Evolutionary conservation across 805 yeast genomes (phyloP), one percentile per base, ranked within the genome.

Genomic region (Candida schatavii): DNA sequence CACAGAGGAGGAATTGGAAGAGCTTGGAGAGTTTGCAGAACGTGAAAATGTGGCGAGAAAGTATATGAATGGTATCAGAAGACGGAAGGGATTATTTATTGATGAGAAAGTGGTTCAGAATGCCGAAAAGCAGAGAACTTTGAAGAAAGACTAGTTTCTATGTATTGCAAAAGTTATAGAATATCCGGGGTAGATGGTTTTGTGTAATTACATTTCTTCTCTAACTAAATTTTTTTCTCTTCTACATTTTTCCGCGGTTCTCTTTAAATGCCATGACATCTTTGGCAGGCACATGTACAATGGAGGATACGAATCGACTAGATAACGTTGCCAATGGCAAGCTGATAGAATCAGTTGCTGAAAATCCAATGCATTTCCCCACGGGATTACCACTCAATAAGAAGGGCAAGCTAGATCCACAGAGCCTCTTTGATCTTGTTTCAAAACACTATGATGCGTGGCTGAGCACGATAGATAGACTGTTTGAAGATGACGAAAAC

Each of bases 1-100:
- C 2, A 93, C 99, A 0, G 97, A 88, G 53, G 97, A 89, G 60
- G 99, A 93, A 61, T 64, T 93, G 35, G 98, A 93, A 59, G 95
- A 88, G 44, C 69, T 88, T 35, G 99, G 99, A 21, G 96, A 88
- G 48, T 77, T 78, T 50, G 95, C 97, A 1, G 99, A 93, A 52
- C 77, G 86, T 54, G 98, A 88, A 55, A 93, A 93, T 56, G 71
- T 90, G 48, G 98, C 97, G 0, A 77, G 95, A 59, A 75, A 74
- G 56, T 90, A 91, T 59, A 85, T 93, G 83, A 88, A 88, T 49
- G 68, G 68, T 15, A 79, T 93, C 35, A 76, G 99, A 56, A 78
- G 79, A 57, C 75, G 95, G 49, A 93, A 93, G 66, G 99, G 99
- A 7, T 67, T 93, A 45, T 82, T 83, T 52, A 86, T 89, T 18